Percentiles rank a stretch among this genome's conserved stretches.
Evolutionary conservation across 2,329 filamentous ascomycete species (phyloP).

Genomic region (Diaporthe vaccinii): DNA sequence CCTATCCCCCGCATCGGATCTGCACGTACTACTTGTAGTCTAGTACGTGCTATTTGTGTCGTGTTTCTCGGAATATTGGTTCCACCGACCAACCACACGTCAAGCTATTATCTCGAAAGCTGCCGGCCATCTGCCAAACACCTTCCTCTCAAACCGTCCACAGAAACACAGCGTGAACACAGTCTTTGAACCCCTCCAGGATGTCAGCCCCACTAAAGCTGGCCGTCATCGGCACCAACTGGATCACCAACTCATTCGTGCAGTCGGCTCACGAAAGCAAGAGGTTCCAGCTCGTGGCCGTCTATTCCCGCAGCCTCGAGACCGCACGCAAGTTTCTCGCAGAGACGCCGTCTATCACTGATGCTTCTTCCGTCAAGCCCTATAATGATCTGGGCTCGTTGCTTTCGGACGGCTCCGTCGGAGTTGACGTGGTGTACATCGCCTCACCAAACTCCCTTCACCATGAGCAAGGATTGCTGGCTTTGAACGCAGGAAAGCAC

Average conservation of each 20-base stretch:
- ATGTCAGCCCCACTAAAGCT: conserved; percentile 38
- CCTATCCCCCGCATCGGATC: conserved; percentile 21
- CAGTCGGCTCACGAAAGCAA: conserved; percentile 40
- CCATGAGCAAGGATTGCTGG: conserved; percentile 60
- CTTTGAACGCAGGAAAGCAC: conserved; percentile 65
- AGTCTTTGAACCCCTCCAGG: neutral
- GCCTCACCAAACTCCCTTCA: conserved; percentile 65
- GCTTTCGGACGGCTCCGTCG: conserved; percentile 45
- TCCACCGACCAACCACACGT: conserved; percentile 20
- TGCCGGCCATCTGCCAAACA: neutral
- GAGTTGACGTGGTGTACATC: conserved; percentile 52
- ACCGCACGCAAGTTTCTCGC: conserved; percentile 34
- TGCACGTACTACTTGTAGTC: neutral
- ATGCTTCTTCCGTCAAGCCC: conserved; percentile 33
- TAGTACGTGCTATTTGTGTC: conserved; percentile 4
- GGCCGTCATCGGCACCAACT: conserved; percentile 40
- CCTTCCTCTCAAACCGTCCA: neutral
- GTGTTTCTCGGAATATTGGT: conserved; percentile 25
- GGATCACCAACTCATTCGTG: conserved; percentile 40
- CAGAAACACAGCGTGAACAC: neutral
- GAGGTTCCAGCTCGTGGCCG: conserved; percentile 35
- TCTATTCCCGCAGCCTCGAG: conserved; percentile 39
- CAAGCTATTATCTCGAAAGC: neutral
- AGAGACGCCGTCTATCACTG: conserved; percentile 36
- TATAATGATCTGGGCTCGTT: conserved; percentile 40